Base-by-base conservation (phyloP, 2,329 filamentous ascomycete genomes). In the Parastagonospora avenae region DNA sequence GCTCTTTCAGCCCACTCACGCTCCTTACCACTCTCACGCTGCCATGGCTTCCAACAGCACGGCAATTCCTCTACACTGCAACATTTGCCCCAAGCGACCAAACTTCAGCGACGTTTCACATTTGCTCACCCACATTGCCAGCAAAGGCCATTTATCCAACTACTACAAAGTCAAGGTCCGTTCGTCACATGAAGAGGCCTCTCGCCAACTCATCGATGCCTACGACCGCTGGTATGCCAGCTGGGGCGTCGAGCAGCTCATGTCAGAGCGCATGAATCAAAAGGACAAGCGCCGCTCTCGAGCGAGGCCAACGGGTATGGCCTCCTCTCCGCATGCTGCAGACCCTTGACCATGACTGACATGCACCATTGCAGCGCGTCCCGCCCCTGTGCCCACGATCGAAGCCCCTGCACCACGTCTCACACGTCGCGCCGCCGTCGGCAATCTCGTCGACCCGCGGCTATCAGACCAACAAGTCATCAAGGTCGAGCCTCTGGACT, bases 51-150 rank as follows among this genome's bases (percentile, higher is more conserved):
- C 63, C 59, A 62, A 64, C 60, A 66, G 59, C 41, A 27, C n/a
- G 27, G 12, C 7, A 16, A 87, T 92, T 52, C 85, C 89, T 49
- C 84, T 97, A 42, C 77, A 85, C 62, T 97, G 93, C 83, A 86
- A 82, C 66, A 87, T 96, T 61, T 97, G 93, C 71, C 88, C 89
- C 31, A 90, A 88, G 60, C 83, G 82, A 54, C 90, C 91, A 33
- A 83, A 77, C 28, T 97, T 97, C 76, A 96, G 91, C 48, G 93
- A 97, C 74, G 81, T 92, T 38, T 96, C 92, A 30, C 93, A 97
- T 73, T 80, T 97, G 32, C 84, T 97, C 68, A 97, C 93, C 10
- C 93, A 97, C 70, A 85, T 97, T 55, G 86, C 89, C 52, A 97
- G 92, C 58, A 97, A 97, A 71, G 89, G 89, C n/a, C 93, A 97